These are phyloP conservation scores for Elsinoe batatas DNA, from an alignment of 2,329 filamentous ascomycete species.

Conservation along the genomic window DNA sequence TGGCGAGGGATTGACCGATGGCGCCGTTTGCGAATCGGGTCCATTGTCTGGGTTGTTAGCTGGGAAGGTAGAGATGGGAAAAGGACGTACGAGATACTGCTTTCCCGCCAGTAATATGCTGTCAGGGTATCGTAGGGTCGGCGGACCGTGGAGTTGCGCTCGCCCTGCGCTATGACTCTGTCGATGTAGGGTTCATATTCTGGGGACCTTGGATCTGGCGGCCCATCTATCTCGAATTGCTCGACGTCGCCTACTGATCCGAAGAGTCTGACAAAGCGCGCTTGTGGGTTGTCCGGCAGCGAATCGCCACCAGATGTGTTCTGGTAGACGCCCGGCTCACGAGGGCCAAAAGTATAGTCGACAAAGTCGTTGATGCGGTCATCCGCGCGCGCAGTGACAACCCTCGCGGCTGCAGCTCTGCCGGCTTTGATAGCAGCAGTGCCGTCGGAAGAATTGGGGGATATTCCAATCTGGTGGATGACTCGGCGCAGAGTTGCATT, in stretches of 20 bases:
- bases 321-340: conserved; percentile 22
- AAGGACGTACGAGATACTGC: conserved; percentile 17
- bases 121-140: conserved; percentile 21
- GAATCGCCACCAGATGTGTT: conserved; percentile 19
- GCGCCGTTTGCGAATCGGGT: conserved; percentile 22
- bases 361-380: conserved; percentile 23
- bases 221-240: conserved; percentile 20
- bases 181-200: conserved; percentile 20
- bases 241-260: conserved; percentile 21
- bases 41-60: conserved; percentile 17
- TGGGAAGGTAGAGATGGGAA: not conserved
- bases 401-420: conserved; percentile 18
- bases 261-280: conserved; percentile 21
- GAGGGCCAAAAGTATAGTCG: conserved; percentile 17
- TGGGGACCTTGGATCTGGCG: conserved; percentile 18
- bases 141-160: conserved; percentile 21
- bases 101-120: conserved; percentile 24
- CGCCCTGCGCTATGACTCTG: conserved; percentile 21
- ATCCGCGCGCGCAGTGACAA: conserved; percentile 20
- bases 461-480: conserved; percentile 19
- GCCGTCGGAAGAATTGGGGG: conserved; percentile 17
- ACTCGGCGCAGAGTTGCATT: conserved; percentile 19
- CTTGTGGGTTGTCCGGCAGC: conserved; percentile 23
- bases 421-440: conserved; percentile 19
- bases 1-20: conserved; percentile 19